Conservation (phyloP, 345 rosid species). For the Trapa incisa region DNA sequence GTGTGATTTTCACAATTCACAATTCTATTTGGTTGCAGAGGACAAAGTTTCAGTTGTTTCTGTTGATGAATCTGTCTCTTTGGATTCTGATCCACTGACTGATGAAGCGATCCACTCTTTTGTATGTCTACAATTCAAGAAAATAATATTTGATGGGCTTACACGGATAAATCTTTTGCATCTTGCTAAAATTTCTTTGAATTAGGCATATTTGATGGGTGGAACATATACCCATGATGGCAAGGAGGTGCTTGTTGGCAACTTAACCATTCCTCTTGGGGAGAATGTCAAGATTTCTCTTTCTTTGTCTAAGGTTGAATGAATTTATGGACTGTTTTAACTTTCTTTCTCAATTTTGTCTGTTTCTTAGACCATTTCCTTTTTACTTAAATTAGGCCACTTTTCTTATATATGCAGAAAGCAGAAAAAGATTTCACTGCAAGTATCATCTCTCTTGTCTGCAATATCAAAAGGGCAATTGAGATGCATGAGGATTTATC, state of each 20-base stretch:
- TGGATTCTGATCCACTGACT: slow-evolving; percentile 13
- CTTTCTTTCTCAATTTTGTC: neutral
- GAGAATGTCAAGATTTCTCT: slow-evolving; percentile 32
- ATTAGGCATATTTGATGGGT: slow-evolving; percentile 78
- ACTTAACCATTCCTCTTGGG: slow-evolving; percentile 41
- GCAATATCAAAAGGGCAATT: slow-evolving; percentile 41
- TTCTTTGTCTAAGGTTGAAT: slow-evolving; percentile 59
- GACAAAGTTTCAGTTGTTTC: slow-evolving; percentile 53
- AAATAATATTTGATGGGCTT: neutral
- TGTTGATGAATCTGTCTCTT: slow-evolving; percentile 25
- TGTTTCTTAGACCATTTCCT: neutral
- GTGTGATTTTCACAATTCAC: neutral
- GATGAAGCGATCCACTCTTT: slow-evolving; percentile 51
- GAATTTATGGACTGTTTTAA: neutral
- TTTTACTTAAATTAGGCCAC: too few relatives aligned
- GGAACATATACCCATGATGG: slow-evolving; percentile 57
- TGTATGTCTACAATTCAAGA: slow-evolving; percentile 41
- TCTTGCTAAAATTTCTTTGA: slow-evolving; percentile 2
- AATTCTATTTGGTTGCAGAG: slow-evolving; percentile 30
- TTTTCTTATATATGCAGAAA: slow-evolving; percentile 39
- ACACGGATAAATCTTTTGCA: too few relatives aligned
- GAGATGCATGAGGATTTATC: slow-evolving; percentile 46
- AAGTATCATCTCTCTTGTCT: slow-evolving; percentile 46
- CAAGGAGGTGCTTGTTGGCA: slow-evolving; percentile 35
- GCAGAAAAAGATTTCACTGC: slow-evolving; percentile 47